Base-by-base conservation (phyloP, 768 basidiomycete species). In the Fibroporia radiculosa region DNA sequence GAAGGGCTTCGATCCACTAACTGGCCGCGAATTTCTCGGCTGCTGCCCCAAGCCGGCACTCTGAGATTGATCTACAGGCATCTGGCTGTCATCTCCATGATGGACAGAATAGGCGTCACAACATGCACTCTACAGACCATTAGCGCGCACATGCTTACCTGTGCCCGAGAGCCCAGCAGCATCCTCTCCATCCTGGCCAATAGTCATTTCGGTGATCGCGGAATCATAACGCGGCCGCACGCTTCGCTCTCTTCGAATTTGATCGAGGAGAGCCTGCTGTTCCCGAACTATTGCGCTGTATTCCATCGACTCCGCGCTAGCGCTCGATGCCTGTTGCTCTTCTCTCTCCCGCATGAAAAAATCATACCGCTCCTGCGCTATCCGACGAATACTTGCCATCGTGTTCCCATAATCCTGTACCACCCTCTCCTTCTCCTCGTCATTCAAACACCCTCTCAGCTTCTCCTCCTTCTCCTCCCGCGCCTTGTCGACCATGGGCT, bases 391-490 rank as follows among this genome's bases (percentile, higher is more conserved):
- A 40, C 56, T 67, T 20, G 56, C 56, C 69, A 80, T 70, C 4
- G 68, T 57, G 0, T 60, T 53, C 14, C 62, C 51, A 53, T 72
- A 70, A 29, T 77, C 70, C 0, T 56, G 42, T 52, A 52, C 54
- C 27, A 75, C 55, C 31, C 52, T 41, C 45, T 66, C 53, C 57
- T 73, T 49, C 45, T 59, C 55, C 61, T 71, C 61, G 56, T 44
- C 12, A 22, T 41, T 39, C 19, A 11, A 4, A 14, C 14, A 3
- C 7, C 64, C 59, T 48, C 68, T 67, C 12, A 86, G 64, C 56
- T 77, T 71, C 13, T 64, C 60, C 27, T 77, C 69, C 28, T 77
- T 61, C 47, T 74, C 77, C 46, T 76, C 71, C 62, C 79, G 79
- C 16, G 84, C 77, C 48, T 82, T 82, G 44, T 79, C 72, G 48